Percentiles rank a stretch among this genome's conserved stretches.
Evolutionary conservation across 2,329 filamentous ascomycete species (phyloP).

Genomic region (Penicillium palitans): DNA sequence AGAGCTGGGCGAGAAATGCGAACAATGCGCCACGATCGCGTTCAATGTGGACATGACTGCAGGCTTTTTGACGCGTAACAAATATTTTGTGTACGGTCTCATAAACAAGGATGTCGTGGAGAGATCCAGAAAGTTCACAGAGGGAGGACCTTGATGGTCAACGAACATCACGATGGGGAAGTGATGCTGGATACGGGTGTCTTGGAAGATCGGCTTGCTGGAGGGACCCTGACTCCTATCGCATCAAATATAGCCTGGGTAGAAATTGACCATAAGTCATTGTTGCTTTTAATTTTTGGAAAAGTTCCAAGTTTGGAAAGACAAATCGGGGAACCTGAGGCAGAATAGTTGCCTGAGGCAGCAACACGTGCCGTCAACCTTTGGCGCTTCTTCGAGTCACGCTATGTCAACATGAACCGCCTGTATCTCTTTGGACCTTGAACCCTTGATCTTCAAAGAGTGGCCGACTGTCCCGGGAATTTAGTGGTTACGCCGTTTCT

Average conservation of each 20-base stretch:
- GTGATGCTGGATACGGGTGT: not conserved
- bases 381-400: not conserved
- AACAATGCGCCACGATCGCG: not conserved
- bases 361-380: constrained; percentile 12
- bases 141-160: constrained; percentile 1
- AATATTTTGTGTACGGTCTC: not conserved
- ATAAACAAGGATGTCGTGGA: not conserved
- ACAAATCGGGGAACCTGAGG: not conserved
- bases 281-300: no score
- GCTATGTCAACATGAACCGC: not conserved
- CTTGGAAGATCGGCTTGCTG: not conserved
- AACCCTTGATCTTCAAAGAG: not conserved
- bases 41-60: no score
- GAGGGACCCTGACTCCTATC: not conserved
- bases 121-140: not conserved
- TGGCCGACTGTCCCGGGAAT: not conserved
- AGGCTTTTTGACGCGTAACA: not conserved
- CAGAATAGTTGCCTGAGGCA: constrained; percentile 8
- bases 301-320: not conserved
- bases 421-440: not conserved
- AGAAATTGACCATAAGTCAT: not conserved
- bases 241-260: not conserved
- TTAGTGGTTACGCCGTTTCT: not conserved
- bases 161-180: not conserved
- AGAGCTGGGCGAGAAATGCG: constrained; percentile 2